phyloP scores from a whole-genome alignment of 83 land plant species.

The Larix sibirica region DNA sequence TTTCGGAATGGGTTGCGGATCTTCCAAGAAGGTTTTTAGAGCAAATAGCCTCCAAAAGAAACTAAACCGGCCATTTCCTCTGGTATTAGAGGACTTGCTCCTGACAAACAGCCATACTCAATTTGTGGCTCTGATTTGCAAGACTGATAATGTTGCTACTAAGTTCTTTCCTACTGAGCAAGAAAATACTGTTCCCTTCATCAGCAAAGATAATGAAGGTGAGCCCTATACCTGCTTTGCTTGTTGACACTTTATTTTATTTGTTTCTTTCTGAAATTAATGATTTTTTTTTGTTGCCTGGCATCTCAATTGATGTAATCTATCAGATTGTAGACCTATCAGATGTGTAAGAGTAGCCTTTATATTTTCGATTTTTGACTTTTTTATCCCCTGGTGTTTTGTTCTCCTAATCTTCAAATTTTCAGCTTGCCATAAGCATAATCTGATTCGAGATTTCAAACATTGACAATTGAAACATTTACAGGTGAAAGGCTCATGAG shows the following conservation, averaged over 20 bases:
- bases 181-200: not conserved
- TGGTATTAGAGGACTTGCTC: slow-evolving; percentile 11
- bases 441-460: not conserved
- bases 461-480: not conserved
- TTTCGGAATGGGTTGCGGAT: not conserved
- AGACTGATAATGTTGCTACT: not conserved
- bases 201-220: slow-evolving; percentile 12
- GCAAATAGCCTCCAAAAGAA: not conserved
- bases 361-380: too few species aligned
- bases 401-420: not conserved
- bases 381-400: too few species aligned
- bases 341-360: too few species aligned
- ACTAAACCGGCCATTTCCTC: not conserved
- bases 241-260: not conserved
- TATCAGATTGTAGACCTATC: too few species aligned
- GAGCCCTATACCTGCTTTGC: not conserved
- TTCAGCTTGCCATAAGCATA: not conserved
- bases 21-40: slow-evolving; percentile 4
- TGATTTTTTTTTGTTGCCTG: not conserved
- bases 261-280: not conserved
- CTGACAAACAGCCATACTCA: not conserved
- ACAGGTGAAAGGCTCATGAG: not conserved
- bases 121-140: slow-evolving; percentile 2
- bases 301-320: not conserved
- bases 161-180: not conserved